A percentile compares a stretch with the other conserved stretches of the same genome.
phyloP scores from a whole-genome alignment of 441 rosid species.

The Manihot esculenta region DNA sequence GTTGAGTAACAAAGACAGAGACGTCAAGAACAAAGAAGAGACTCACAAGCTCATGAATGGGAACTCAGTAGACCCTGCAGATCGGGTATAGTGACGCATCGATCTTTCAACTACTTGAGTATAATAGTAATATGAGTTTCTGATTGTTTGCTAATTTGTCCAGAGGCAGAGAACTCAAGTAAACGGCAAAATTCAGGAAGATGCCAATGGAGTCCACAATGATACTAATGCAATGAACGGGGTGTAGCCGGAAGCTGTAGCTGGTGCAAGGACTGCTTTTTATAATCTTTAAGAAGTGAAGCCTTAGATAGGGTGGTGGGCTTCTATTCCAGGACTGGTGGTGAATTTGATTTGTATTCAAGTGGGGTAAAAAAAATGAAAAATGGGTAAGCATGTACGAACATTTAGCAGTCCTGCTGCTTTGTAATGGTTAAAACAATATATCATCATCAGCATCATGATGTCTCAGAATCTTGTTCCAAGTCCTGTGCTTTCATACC shows the following conservation, averaged over 20 bases:
- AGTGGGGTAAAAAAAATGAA: constrained; percentile 21
- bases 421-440: constrained; percentile 18
- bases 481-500: constrained; percentile 13
- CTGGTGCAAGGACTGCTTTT: constrained; percentile 22
- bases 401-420: constrained; percentile 30
- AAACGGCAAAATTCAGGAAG: constrained; percentile 81
- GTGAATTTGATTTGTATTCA: constrained; percentile 38
- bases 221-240: constrained; percentile 76
- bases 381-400: constrained; percentile 24
- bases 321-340: constrained; percentile 24
- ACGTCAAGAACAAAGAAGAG: constrained; percentile 74
- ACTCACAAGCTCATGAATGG: constrained; percentile 96
- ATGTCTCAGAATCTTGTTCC: constrained; percentile 28
- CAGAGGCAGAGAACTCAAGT: constrained; percentile 85
- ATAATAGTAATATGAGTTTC: constrained; percentile 1
- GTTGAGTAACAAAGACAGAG: constrained; percentile 61
- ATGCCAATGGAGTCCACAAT: constrained; percentile 54
- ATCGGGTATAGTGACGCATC: constrained; percentile 52
- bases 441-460: constrained; percentile 30
- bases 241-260: constrained; percentile 45
- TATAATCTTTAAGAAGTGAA: constrained; percentile 16
- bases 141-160: constrained; percentile 1
- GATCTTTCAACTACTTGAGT: neutral
- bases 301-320: constrained; percentile 9
- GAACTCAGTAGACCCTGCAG: constrained; percentile 75